phyloP scores from a whole-genome alignment of 495 filamentous ascomycete genomes.

The Talaromyces nanjingensis region DNA sequence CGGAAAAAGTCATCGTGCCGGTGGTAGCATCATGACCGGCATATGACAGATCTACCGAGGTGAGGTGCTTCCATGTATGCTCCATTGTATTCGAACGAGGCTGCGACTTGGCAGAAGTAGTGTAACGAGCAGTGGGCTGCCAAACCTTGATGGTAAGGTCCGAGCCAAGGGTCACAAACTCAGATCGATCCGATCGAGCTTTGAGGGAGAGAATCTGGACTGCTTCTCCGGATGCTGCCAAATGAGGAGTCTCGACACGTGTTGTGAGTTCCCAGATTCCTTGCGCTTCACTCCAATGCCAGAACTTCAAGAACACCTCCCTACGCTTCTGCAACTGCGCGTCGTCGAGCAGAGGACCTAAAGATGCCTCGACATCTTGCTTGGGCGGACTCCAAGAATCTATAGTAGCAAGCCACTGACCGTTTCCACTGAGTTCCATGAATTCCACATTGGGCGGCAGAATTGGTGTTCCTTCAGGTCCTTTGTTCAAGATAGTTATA shows the following conservation, averaged over 20 bases:
- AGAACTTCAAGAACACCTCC: constrained; percentile 86
- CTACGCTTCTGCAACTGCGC: constrained; percentile 38
- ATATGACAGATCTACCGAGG: constrained; percentile 45
- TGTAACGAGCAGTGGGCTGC: constrained; percentile 57
- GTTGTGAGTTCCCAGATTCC: constrained; percentile 67
- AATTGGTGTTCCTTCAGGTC: constrained; percentile 60
- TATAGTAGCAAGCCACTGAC: constrained; percentile 84
- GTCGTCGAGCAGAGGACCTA: constrained; percentile 66
- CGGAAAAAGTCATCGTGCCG: constrained; percentile 58
- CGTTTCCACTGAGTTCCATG: constrained; percentile 67
- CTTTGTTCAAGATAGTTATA: constrained; percentile 67
- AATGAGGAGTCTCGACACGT: constrained; percentile 78
- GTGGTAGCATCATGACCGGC: constrained; percentile 24
- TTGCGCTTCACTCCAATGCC: constrained; percentile 62
- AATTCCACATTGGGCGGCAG: constrained; percentile 66
- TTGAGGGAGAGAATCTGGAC: constrained; percentile 63
- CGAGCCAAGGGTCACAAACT: constrained; percentile 77
- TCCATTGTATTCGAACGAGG: constrained; percentile 45
- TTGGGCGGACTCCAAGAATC: constrained; percentile 79
- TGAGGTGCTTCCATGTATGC: constrained; percentile 67
- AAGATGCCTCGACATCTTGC: constrained; percentile 60
- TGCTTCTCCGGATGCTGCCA: constrained; percentile 33
- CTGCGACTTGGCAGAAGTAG: constrained; percentile 53
- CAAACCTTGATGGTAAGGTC: constrained; percentile 74
- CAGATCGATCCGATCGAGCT: constrained; percentile 53